phyloP scores from a whole-genome alignment of 176 grass and related monocot genomes.

The Canna indica region DNA sequence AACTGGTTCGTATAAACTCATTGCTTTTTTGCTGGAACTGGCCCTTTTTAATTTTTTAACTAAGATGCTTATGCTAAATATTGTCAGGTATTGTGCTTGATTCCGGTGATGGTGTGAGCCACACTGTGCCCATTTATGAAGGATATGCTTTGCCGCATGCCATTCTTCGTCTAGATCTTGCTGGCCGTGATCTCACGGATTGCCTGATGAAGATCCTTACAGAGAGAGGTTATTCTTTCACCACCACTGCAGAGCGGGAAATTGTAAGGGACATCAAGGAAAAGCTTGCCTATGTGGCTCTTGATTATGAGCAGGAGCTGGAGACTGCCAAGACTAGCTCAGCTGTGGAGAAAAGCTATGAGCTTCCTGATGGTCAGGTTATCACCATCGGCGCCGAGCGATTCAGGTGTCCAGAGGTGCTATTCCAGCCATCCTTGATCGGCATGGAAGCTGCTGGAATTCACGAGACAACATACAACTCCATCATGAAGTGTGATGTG shows the following conservation, averaged over 20 bases:
- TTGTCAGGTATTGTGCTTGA: constrained; percentile 5
- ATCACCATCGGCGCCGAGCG: constrained; percentile 2
- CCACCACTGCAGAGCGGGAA: constrained; percentile 4
- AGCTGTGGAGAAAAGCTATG: background rate
- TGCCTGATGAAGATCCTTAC: constrained; percentile 9
- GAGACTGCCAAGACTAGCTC: constrained; percentile 11
- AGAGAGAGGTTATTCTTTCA: constrained; percentile 5
- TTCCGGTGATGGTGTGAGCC: constrained; percentile 5
- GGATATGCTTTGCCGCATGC: constrained; percentile 5
- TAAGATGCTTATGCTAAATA: background rate
- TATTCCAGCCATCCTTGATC: constrained; percentile 4
- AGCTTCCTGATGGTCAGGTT: constrained; percentile 6
- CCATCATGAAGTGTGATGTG: constrained; percentile 9
- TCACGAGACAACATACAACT: constrained; percentile 4
- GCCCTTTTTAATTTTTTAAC: background rate
- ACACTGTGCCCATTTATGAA: constrained; percentile 1
- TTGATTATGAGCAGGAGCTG: constrained; percentile 6
- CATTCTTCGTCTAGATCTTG: constrained; percentile 6
- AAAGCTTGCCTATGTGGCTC: constrained; percentile 2
- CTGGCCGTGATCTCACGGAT: constrained; percentile 4
- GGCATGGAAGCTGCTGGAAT: constrained; percentile 4
- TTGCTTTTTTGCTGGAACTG: background rate
- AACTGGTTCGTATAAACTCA: background rate
- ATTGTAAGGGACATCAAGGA: constrained; percentile 7
- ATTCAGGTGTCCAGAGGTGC: constrained; percentile 1